Evolutionary conservation across 108 stramenopile species (phyloP), one percentile per base, ranked within the genome.

Genomic region (Skeletonema potamos): DNA sequence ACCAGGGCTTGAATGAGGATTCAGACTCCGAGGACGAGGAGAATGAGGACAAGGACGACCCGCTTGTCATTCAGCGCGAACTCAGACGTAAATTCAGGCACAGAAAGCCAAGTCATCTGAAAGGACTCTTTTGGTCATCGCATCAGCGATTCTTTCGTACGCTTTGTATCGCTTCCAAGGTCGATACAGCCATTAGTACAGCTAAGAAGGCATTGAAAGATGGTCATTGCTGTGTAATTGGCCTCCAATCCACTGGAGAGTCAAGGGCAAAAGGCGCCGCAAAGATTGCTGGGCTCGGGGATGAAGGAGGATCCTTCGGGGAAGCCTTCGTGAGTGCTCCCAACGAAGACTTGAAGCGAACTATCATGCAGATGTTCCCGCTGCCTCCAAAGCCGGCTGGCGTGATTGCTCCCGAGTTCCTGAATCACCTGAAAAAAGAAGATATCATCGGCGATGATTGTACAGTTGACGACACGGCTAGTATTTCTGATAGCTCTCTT

Each of bases 171-270:
- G 85, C 84, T 0, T 72, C 66, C 18, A 86, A 86, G 68, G 83
- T 86, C 9, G 79, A 82, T 7, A 71, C 62, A 3, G 69, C 76
- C 10, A 72, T 83, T 5, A 34, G 24, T 1, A 70, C 71, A 27
- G 79, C 82, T 27, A 70, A 73, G 60, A 34, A 72, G 46, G 82
- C 84, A 9, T 20, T 84, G 18, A 51, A 44, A 13, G 34, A 66
- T 10, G 80, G 74, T 4, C 27, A 79, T 32, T 85, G 82, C 54
- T 79, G 80, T 27, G 82, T 87, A 18, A 83, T 87, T 57, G 87
- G 87, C 27, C 64, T 87, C 48, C 87, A 86, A 57, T 54, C 78
- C 30, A 87, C 87, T 7, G 85, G 86, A 6, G 86, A 87, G 66
- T 70, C 84, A 13, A 59, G 79, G 20, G 37, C 76, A 4, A 41